Evolutionary conservation across 2,329 filamentous ascomycete species (phyloP).

Genomic region (Chaetoscypha palmicola): DNA sequence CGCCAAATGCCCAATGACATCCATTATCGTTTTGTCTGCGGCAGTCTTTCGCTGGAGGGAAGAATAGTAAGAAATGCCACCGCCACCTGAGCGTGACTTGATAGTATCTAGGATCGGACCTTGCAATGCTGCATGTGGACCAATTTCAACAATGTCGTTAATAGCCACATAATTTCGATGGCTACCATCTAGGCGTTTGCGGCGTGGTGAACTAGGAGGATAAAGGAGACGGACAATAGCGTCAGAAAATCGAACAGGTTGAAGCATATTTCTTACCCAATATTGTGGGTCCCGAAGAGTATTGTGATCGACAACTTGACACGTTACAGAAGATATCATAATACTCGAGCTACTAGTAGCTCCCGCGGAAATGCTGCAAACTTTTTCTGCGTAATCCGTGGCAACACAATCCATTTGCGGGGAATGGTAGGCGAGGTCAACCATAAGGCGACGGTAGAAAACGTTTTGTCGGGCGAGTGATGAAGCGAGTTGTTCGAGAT

Average conservation of each 20-base stretch:
- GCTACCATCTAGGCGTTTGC: too few relatives aligned
- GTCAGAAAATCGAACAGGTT: conserved; percentile 36
- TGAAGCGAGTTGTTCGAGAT: conserved; percentile 7
- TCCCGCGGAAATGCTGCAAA: background rate
- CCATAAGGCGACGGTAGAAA: conserved; percentile 18
- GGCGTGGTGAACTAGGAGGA: too few relatives aligned
- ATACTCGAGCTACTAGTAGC: background rate
- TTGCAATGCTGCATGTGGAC: conserved; percentile 13
- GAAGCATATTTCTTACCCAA: conserved; percentile 40
- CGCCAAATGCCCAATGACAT: background rate
- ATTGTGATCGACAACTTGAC: conserved; percentile 9
- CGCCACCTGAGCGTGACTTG: background rate
- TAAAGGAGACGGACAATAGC: conserved; percentile 28
- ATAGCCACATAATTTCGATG: background rate
- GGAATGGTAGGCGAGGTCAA: conserved; percentile 27
- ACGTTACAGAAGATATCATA: conserved; percentile 39
- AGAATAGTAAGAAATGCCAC: conserved; percentile 1
- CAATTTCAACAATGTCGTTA: conserved; percentile 12
- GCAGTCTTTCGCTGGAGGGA: conserved; percentile 4
- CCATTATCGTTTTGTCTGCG: background rate
- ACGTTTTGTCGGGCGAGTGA: conserved; percentile 4
- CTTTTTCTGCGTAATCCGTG: conserved; percentile 17
- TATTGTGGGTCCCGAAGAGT: conserved; percentile 31
- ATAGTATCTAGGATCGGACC: conserved; percentile 8
- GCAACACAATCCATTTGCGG: conserved; percentile 26